Evolutionary conservation across 2,329 filamentous ascomycete species (phyloP).

Genomic region (Penicillium sclerotiorum): DNA sequence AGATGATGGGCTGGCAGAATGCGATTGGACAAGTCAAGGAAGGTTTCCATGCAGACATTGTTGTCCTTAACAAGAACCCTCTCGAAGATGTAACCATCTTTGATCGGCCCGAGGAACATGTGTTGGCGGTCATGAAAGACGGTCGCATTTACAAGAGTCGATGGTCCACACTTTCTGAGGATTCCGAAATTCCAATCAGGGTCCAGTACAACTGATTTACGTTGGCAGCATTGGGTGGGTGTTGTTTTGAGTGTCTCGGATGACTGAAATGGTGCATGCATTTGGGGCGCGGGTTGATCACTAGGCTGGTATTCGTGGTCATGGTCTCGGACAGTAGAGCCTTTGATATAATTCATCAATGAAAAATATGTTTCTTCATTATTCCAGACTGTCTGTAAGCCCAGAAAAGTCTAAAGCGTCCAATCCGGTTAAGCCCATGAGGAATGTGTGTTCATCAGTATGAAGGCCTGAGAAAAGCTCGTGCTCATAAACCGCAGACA

Average conservation of each 20-base stretch:
- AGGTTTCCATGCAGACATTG: conserved; percentile 55
- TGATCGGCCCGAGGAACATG: conserved; percentile 49
- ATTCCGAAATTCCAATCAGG: conserved; percentile 23
- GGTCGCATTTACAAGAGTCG: conserved; percentile 50
- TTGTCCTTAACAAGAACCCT: conserved; percentile 56
- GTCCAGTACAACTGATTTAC: conserved; percentile 17
- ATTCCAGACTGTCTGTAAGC: too few relatives aligned
- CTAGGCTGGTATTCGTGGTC: too few relatives aligned
- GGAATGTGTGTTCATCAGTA: too few relatives aligned
- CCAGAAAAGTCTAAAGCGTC: too few relatives aligned
- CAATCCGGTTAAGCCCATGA: too few relatives aligned
- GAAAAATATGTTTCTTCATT: too few relatives aligned
- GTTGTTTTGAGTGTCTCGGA: neutral
- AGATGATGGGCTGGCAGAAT: conserved; percentile 50
- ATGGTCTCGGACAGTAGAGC: too few relatives aligned
- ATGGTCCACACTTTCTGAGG: conserved; percentile 23
- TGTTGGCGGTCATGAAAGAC: conserved; percentile 59
- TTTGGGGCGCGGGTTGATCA: neutral
- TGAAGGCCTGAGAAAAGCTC: too few relatives aligned
- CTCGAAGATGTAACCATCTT: conserved; percentile 57
- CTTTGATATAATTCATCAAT: too few relatives aligned
- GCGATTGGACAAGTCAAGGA: conserved; percentile 54
- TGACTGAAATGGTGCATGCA: neutral
- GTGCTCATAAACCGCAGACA: too few relatives aligned
- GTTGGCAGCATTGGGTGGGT: neutral